Evolutionary conservation across 768 basidiomycete genomes (phyloP).

Genomic region (Dacryopinax spathularia): DNA sequence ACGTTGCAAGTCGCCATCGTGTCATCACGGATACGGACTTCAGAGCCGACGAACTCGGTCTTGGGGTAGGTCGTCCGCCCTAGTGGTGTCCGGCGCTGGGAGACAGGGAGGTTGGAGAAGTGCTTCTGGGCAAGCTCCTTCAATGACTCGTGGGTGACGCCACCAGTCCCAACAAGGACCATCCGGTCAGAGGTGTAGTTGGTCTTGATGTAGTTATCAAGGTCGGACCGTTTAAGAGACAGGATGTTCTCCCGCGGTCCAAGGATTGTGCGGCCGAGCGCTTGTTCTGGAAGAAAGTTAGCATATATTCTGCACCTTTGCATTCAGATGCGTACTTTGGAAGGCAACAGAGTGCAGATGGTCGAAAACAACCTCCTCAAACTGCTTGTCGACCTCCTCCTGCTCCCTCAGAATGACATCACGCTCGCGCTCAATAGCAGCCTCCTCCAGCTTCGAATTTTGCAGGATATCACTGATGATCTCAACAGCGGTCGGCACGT

Average conservation of each 20-base stretch:
- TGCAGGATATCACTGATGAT: slow-evolving; percentile 97
- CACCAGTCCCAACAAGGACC: slow-evolving; percentile 95
- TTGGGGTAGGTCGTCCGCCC: slow-evolving; percentile 63
- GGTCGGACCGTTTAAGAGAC: slow-evolving; percentile 84
- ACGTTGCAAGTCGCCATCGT: slow-evolving; percentile 77
- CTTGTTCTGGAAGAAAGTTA: slow-evolving; percentile 47
- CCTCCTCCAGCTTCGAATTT: slow-evolving; percentile 79
- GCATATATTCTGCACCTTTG: background rate
- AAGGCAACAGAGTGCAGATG: slow-evolving; percentile 94
- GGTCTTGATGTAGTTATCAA: slow-evolving; percentile 80
- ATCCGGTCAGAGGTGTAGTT: slow-evolving; percentile 99
- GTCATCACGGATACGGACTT: slow-evolving; percentile 92
- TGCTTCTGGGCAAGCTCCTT: slow-evolving; percentile 91
- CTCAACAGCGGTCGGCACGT: slow-evolving; percentile 78
- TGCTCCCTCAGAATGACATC: slow-evolving; percentile 95
- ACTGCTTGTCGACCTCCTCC: slow-evolving; percentile 97
- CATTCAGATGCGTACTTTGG: slow-evolving; percentile 49
- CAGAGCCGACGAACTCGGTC: slow-evolving; percentile 79
- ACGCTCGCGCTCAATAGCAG: slow-evolving; percentile 86
- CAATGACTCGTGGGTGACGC: slow-evolving; percentile 80
- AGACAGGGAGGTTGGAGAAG: slow-evolving; percentile 79
- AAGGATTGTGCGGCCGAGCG: slow-evolving; percentile 92
- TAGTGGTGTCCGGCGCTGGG: slow-evolving; percentile 74
- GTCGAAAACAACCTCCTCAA: slow-evolving; percentile 97
- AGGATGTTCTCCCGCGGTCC: slow-evolving; percentile 93